Percentiles rank a stretch among this genome's conserved stretches.
phyloP scores from a whole-genome alignment of 2,329 filamentous ascomycete genomes.

The Bipolaris zeicola region DNA sequence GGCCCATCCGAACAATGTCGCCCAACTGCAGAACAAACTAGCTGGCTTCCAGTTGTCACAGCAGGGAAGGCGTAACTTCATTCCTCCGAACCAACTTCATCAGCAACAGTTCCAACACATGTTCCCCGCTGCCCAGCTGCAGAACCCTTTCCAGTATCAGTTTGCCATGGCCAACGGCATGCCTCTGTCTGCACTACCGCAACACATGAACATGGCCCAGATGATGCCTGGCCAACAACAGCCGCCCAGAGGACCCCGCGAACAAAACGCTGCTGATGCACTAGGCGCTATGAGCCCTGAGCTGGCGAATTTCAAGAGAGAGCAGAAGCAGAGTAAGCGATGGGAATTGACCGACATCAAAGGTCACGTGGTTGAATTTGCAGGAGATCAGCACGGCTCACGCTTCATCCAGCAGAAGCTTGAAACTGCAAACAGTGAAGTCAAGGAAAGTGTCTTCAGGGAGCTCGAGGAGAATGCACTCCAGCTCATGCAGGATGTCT shows the following conservation, averaged over 20 bases:
- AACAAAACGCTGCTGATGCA: conserved; percentile 58
- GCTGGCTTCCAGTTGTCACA: conserved; percentile 54
- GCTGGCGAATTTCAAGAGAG: conserved; percentile 79
- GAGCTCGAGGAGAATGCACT: conserved; percentile 85
- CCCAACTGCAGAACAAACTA: conserved; percentile 56
- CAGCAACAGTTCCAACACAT: conserved; percentile 42
- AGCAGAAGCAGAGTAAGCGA: conserved; percentile 72
- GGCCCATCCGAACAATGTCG: conserved; percentile 52
- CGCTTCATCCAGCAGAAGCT: conserved; percentile 94
- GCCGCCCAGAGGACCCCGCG: conserved; percentile 54
- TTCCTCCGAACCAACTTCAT: conserved; percentile 40
- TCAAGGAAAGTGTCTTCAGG: conserved; percentile 87
- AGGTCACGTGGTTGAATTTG: conserved; percentile 87
- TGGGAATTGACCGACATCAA: conserved; percentile 91
- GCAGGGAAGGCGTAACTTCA: conserved; percentile 45
- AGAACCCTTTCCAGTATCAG: conserved; percentile 43
- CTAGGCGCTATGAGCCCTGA: conserved; percentile 70
- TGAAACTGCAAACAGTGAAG: conserved; percentile 90
- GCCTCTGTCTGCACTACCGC: conserved; percentile 41
- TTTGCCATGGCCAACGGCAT: conserved; percentile 47
- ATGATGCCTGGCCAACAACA: conserved; percentile 47
- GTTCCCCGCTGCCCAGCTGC: conserved; percentile 45
- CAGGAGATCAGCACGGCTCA: conserved; percentile 93
- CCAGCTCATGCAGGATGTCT: conserved; percentile 93
- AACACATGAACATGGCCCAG: conserved; percentile 44